Evolutionary conservation across 148 eudicot species (phyloP).

Genomic region (Amaranthus hypochondriacus): DNA sequence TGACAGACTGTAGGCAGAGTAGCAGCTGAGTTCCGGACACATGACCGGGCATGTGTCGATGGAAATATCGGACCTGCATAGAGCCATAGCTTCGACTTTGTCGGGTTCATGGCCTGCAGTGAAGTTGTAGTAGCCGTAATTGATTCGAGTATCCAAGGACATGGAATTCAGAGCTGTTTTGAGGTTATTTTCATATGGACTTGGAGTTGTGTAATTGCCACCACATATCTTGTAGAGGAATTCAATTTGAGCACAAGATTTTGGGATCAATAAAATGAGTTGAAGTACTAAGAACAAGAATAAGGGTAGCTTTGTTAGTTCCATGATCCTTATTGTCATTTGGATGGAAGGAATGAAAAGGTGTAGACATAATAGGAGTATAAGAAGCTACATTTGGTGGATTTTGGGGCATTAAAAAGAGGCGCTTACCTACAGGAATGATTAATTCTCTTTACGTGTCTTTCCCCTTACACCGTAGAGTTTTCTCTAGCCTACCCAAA

Average conservation of each 20-base stretch:
- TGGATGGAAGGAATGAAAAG: background rate
- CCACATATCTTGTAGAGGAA: background rate
- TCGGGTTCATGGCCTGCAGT: constrained; percentile 28
- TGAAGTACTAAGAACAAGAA: background rate
- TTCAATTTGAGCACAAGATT: constrained; percentile 15
- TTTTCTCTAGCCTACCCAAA: background rate
- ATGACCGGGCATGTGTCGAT: constrained; percentile 15
- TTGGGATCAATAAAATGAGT: background rate
- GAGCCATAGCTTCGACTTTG: constrained; percentile 25
- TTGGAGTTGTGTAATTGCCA: constrained; percentile 24
- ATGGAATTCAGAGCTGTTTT: constrained; percentile 15
- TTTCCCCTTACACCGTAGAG: too few species aligned
- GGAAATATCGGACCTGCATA: constrained; percentile 25
- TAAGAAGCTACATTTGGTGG: background rate
- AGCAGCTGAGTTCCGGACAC: constrained; percentile 9
- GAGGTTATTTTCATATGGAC: constrained; percentile 25
- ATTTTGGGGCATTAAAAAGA: too few species aligned
- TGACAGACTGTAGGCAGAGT: constrained; percentile 15
- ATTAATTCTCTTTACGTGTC: too few species aligned
- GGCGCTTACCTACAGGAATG: too few species aligned
- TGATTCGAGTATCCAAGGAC: constrained; percentile 20
- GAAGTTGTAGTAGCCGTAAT: constrained; percentile 41
- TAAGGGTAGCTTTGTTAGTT: background rate
- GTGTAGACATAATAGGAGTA: background rate
- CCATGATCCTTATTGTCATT: background rate